Evolutionary conservation across 257 asterid species (phyloP).

Genomic region (Scutellaria barbata): DNA sequence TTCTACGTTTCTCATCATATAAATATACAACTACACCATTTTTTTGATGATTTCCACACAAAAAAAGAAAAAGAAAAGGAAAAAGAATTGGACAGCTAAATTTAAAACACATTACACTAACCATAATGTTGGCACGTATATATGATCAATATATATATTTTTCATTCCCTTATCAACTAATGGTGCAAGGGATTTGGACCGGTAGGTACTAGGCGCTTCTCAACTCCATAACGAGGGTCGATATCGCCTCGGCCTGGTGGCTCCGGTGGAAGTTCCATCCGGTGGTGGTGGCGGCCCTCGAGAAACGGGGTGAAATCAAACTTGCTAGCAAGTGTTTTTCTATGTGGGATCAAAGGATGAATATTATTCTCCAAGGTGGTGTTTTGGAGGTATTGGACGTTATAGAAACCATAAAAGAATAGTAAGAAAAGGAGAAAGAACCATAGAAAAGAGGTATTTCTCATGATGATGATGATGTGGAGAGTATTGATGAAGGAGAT

Average conservation of each 20-base stretch:
- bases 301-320: slow-evolving; percentile 71
- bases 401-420: slow-evolving; percentile 48
- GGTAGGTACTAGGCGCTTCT: slow-evolving; percentile 74
- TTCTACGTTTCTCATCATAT: slow-evolving; percentile 36
- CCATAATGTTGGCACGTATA: slow-evolving; percentile 26
- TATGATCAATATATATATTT: slow-evolving; percentile 14
- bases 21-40: slow-evolving; percentile 32
- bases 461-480: slow-evolving; percentile 50
- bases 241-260: slow-evolving; percentile 35
- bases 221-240: slow-evolving; percentile 75
- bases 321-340: slow-evolving; percentile 53
- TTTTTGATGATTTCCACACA: not conserved
- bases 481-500: slow-evolving; percentile 41
- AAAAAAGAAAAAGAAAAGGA: slow-evolving; percentile 23
- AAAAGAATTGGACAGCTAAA: not conserved
- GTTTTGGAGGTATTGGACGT: slow-evolving; percentile 32
- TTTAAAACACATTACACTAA: slow-evolving; percentile 31
- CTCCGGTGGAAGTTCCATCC: slow-evolving; percentile 15
- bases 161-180: slow-evolving; percentile 33
- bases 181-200: slow-evolving; percentile 94
- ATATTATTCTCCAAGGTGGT: slow-evolving; percentile 16
- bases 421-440: slow-evolving; percentile 52
- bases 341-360: slow-evolving; percentile 43
- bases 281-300: slow-evolving; percentile 40
- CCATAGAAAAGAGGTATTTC: slow-evolving; percentile 47